Percentiles rank a stretch among this genome's conserved stretches.
Conservation (phyloP, 148 eudicot species). For the Vaccinium myrtillus region DNA sequence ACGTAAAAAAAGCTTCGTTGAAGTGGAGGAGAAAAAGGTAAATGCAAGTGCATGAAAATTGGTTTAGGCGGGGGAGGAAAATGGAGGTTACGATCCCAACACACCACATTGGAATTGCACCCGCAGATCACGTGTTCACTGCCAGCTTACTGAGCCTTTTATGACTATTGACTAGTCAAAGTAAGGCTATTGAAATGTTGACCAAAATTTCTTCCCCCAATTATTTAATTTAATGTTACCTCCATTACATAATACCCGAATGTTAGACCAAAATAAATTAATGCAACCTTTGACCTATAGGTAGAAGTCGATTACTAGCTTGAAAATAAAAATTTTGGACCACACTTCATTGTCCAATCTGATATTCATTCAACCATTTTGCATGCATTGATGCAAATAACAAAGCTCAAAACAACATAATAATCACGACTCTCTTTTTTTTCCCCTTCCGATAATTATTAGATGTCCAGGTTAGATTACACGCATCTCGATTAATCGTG, state of each 20-base stretch:
- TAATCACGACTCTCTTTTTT: no score
- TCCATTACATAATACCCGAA: neutral
- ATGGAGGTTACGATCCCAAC: neutral
- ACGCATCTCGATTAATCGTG: no score
- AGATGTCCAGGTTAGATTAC: no score
- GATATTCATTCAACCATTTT: neutral
- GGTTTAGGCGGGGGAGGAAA: neutral
- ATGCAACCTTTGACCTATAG: neutral
- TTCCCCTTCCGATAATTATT: no score
- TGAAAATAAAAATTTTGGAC: neutral
- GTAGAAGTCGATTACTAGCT: neutral
- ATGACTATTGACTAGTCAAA: neutral
- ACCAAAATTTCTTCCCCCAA: neutral
- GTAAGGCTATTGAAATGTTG: neutral
- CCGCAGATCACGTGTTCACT: neutral
- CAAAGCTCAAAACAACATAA: no score
- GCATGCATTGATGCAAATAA: neutral
- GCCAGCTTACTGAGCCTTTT: neutral
- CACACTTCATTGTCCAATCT: neutral
- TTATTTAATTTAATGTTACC: no score
- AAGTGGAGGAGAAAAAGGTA: conserved; percentile 1
- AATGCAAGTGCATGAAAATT: neutral
- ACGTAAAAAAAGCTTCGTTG: no score
- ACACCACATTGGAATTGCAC: neutral
- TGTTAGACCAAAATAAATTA: neutral